Base-by-base conservation (phyloP, 2,329 filamentous ascomycete species). In the Bipolaris gigantea region DNA sequence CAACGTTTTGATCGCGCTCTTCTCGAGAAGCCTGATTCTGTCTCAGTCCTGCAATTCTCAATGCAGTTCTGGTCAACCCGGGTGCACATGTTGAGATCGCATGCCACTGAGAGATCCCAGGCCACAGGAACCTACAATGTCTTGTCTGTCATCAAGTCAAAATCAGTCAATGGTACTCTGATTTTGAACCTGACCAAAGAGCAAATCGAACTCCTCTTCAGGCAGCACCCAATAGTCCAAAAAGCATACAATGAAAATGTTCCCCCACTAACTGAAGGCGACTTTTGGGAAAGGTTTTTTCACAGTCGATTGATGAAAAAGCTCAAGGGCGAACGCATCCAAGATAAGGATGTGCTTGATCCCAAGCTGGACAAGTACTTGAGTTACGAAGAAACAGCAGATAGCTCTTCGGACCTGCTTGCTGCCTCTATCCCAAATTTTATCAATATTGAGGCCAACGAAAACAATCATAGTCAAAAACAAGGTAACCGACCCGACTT, bases 231-330 rank as follows among this genome's bases (percentile, higher is more conserved):
- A 2, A 80, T 99, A 0, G 88, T 99, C 55, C 89, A 90, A 71
- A 85, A 87, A 18, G 89, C 96, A 6, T 97, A 97, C 74, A 91
- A 97, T 69, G 92, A 97, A 70, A 91, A 92, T 61, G 92, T 97
- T 4, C 73, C 73, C 0, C 92, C 90, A 5, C 75, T 95, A 35
- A 85, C 82, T 23, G 90, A 96, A 66, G 81, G 82, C 51, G 86
- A 90, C 45, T 99, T 99, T 71, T 99, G 93, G 92, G 89, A 89
- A 5, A 84, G 90, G 13, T 99, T 99, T 76, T 97, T 99, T 73
- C 85, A 92, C 57, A 96, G 91, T 73, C 85, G 89, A 52, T 79
- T 99, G 8, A 91, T 92, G 61, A 97, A 96, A 76, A 93, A 92
- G 70, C 79, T 99, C 51, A 90, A 92, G 53, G 94, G 95, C 34